Conservation (phyloP, 345 rosid genomes). For the Eucalyptus curtisii region DNA sequence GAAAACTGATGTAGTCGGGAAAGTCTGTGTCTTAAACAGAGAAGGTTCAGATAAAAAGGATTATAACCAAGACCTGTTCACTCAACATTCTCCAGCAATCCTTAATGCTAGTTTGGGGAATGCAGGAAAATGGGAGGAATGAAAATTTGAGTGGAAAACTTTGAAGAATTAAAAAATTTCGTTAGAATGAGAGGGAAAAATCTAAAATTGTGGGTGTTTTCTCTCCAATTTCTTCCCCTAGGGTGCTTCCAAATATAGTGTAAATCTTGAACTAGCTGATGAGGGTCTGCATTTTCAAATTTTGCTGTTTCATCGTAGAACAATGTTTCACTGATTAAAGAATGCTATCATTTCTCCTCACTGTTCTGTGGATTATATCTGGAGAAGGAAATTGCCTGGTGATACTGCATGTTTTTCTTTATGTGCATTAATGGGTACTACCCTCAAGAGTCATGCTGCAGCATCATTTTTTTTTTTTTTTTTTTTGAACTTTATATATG, state of each 20-base stretch:
- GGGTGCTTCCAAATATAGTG: not conserved
- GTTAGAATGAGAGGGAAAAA: not conserved
- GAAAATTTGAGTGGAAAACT: not conserved
- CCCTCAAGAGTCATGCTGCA: not conserved
- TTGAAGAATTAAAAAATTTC: not conserved
- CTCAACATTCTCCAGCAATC: not conserved
- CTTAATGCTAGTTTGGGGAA: not conserved
- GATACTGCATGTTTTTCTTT: not conserved
- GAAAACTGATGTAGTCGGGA: not conserved
- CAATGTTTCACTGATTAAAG: not conserved
- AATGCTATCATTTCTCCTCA: not conserved
- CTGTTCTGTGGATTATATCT: not conserved
- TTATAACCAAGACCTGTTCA: not conserved
- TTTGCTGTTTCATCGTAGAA: not conserved
- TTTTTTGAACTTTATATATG: not conserved
- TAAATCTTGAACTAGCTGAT: not conserved
- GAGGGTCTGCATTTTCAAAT: not conserved
- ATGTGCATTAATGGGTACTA: not conserved
- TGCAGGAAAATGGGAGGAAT: not conserved
- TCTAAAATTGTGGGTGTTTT: not conserved
- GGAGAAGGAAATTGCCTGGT: not conserved
- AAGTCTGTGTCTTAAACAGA: not conserved
- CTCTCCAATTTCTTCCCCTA: not conserved
- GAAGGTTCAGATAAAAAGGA: not conserved
- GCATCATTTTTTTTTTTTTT: not conserved